Evolutionary conservation across 495 filamentous ascomycete genomes (phyloP), one percentile per base, ranked within the genome.

Genomic region (Aspergillus nanangensis): DNA sequence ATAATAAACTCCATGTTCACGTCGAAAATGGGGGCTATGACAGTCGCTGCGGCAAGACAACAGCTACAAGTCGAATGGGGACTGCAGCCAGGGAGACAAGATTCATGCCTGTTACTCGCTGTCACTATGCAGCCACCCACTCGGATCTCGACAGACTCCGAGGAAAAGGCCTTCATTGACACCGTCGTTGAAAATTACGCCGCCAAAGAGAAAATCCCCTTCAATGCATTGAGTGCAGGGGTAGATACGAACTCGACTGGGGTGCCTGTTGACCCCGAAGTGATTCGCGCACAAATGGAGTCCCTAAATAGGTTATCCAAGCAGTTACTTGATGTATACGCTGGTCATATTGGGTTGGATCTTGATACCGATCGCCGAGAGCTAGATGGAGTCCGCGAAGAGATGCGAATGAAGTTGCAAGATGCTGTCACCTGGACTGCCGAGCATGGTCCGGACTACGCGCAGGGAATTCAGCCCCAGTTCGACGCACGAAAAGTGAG

Each of bases 201-300:
- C 29, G 67, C 83, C 18, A 82, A 72, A 50, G 86, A 86, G 21
- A 92, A 92, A 29, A 85, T 99, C 63, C 93, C 72, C 57, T 74
- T 99, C 32, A 86, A 90, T 7, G 77, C 87, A 7, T 84, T 86
- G 2, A 66, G 80, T 8, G 78, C 89, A 33, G 89, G 82, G 41
- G 88, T 86, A 38, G 87, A 87, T 55, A 81, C 68, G 45, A 83
- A 79, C 27, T 80, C 74, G 31, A 84, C 80, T 41, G 78, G 74
- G 44, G 96, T 99, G 93, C 92, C 96, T 84, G 96, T 99, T 93
- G 93, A 97, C 51, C 94, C 94, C 2, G 93, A 94, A 17, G 93
- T 92, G 24, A 84, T 97, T 51, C 93, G 96, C 69, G 93, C 94
- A 13, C 74, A 97, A 44, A 99, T 94, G 48, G 96, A 95, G 68